These are phyloP conservation scores for Apiospora pterosperma DNA, from an alignment of 2,329 filamentous ascomycete genomes.

Conservation along the genomic window DNA sequence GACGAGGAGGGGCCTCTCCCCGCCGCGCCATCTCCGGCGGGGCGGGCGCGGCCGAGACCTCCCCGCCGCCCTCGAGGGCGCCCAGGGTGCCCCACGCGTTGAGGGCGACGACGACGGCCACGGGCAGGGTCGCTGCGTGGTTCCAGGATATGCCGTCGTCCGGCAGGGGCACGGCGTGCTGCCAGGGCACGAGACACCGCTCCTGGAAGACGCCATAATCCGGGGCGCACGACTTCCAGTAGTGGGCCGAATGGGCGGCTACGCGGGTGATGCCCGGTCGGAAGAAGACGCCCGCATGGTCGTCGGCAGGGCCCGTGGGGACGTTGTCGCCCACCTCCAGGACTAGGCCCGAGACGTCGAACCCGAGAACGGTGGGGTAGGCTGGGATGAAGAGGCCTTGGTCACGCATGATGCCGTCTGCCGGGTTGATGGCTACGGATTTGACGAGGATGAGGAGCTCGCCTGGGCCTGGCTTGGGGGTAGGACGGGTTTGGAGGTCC, in stretches of 20 bases:
- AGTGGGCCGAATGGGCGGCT: constrained; percentile 32
- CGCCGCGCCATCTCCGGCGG: too few species aligned
- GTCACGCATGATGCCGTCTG: constrained; percentile 39
- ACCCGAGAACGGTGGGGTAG: constrained; percentile 40
- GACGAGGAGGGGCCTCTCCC: constrained; percentile 33
- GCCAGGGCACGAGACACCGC: constrained; percentile 36
- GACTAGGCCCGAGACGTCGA: constrained; percentile 41
- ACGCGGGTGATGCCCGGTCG: constrained; percentile 32
- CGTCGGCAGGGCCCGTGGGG: constrained; percentile 16
- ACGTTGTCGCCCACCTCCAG: constrained; percentile 37
- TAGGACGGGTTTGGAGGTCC: constrained; percentile 32
- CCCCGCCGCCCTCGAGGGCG: too few species aligned
- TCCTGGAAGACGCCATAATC: constrained; percentile 47
- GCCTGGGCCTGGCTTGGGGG: constrained; percentile 39
- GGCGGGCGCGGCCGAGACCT: too few species aligned
- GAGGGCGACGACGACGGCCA: constrained; percentile 33
- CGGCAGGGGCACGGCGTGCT: constrained; percentile 33
- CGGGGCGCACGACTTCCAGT: constrained; percentile 40
- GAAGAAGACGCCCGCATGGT: constrained; percentile 16
- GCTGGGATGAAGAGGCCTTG: constrained; percentile 35
- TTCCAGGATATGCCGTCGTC: constrained; percentile 33
- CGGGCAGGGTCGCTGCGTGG: constrained; percentile 35
- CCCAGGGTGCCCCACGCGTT: constrained; percentile 36
- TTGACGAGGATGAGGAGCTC: constrained; percentile 46
- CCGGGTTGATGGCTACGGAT: constrained; percentile 46